These are phyloP conservation scores for Lippia alba DNA, from an alignment of 305 asterid genomes.

Conservation along the genomic window DNA sequence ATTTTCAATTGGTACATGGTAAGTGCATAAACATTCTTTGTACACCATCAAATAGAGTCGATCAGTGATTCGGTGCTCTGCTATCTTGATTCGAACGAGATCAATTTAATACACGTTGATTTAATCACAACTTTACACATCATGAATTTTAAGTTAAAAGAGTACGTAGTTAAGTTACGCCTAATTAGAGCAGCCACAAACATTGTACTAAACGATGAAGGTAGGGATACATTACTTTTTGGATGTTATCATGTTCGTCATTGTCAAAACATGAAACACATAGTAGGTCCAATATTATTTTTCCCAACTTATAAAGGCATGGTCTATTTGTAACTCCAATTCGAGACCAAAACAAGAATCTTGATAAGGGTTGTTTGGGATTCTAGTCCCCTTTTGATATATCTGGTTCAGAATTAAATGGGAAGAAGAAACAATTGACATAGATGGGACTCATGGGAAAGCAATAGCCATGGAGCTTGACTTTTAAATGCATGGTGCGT, in stretches of 20 bases:
- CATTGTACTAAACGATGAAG: conserved; percentile 7
- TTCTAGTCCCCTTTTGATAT: not conserved
- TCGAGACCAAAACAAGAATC: conserved; percentile 30
- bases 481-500: conserved; percentile 53
- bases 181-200: not conserved
- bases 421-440: conserved; percentile 21
- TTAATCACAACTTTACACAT: no score
- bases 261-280: conserved; percentile 15
- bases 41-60: no score
- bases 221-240: conserved; percentile 23
- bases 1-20: no score
- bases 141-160: no score
- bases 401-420: conserved; percentile 7
- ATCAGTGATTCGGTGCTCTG: no score
- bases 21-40: no score
- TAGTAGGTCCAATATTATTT: conserved; percentile 25
- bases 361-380: conserved; percentile 37
- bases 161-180: not conserved
- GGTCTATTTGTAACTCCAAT: conserved; percentile 20
- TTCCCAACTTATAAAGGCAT: not conserved
- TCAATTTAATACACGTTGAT: no score
- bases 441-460: conserved; percentile 45
- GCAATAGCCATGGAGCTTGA: conserved; percentile 41
- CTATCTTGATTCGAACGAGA: no score
- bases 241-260: conserved; percentile 28